Evolutionary conservation across 108 stramenopile genomes (phyloP).

Genomic region (Nitzschia inconspicua): DNA sequence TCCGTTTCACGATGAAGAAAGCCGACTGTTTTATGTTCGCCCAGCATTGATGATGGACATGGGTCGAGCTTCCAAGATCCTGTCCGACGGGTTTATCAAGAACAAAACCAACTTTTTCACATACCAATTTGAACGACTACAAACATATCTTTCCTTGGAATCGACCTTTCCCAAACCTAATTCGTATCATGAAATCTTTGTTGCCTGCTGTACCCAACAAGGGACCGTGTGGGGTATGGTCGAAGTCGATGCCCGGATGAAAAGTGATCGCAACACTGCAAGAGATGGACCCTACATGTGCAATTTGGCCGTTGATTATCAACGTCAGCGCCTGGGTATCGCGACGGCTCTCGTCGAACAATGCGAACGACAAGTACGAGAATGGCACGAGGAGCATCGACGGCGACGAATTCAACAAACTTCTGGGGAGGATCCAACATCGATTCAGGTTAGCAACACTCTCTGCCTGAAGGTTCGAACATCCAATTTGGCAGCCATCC

Average conservation of each 20-base stretch:
- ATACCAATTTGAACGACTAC: constrained; percentile 57
- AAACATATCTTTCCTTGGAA: constrained; percentile 56
- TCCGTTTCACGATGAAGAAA: constrained; percentile 1
- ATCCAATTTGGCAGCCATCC: constrained; percentile 48
- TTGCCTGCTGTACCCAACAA: constrained; percentile 43
- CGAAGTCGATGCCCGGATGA: constrained; percentile 53
- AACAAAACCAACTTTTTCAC: constrained; percentile 55
- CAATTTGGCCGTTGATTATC: constrained; percentile 64
- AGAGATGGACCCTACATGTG: constrained; percentile 69
- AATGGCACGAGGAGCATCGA: constrained; percentile 2
- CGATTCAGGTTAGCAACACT: background rate
- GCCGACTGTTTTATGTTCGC: constrained; percentile 34
- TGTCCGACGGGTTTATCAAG: constrained; percentile 67
- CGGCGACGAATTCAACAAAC: constrained; percentile 6
- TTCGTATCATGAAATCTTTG: constrained; percentile 50
- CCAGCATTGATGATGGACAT: constrained; percentile 30
- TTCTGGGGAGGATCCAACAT: constrained; percentile 7
- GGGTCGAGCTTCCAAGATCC: constrained; percentile 50
- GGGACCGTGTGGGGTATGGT: constrained; percentile 58
- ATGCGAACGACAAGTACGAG: constrained; percentile 50
- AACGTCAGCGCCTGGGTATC: constrained; percentile 53
- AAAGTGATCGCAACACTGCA: constrained; percentile 8
- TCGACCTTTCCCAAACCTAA: constrained; percentile 47
- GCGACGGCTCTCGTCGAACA: constrained; percentile 48
- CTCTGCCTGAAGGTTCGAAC: constrained; percentile 55